Evolutionary conservation across 306 rosid genomes (phyloP), one percentile per base, ranked within the genome.

Genomic region (Prinsepia uniflora): DNA sequence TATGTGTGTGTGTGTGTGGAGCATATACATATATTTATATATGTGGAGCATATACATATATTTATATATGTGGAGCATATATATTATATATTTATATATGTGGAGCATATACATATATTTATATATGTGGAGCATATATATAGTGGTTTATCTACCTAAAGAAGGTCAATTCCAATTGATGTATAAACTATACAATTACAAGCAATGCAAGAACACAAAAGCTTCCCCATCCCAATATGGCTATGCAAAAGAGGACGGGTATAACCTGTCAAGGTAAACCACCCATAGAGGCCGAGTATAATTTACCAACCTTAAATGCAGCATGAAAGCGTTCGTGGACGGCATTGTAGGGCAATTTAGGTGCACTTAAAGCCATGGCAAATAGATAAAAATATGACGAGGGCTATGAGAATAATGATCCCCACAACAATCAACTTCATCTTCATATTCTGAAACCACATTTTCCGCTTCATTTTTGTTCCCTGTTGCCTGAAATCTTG

Each of bases 361-460:
- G 41, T 36, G 71, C 97, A 90, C 7, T 79, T 76, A 72, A 89
- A 80, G 47, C 97, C 98, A 24, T 74, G 81, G 48, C 98, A 94
- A 59, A 84, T 36, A 0, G 98, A 88, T 81, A 89, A 76, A 20
- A 89, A 82, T 41, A 90, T 57, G 68, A 90, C 48, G 70, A 94
- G 85, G 84, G 74, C 10, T 74, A 90, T 76, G 43, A 85, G 86
- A 43, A 91, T 1, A 64, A 72, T 34, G 20, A 91, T 87, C 12
- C 86, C 95, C 44, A 83, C 78, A 71, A 85, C 95, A 63, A 89
- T 80, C 87, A 94, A 76, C 77, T 94, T 94, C 5, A 94, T 82
- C 90, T 94, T 94, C 97, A 94, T 94, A 68, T 94, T 94, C 71
- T 90, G 80, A 67, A 83, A 17, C 99, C 99, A 94, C 99, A 94